Evolutionary conservation across 129 eudicot genomes (phyloP), one percentile per base, ranked within the genome.

Genomic region (Escallonia rubra): DNA sequence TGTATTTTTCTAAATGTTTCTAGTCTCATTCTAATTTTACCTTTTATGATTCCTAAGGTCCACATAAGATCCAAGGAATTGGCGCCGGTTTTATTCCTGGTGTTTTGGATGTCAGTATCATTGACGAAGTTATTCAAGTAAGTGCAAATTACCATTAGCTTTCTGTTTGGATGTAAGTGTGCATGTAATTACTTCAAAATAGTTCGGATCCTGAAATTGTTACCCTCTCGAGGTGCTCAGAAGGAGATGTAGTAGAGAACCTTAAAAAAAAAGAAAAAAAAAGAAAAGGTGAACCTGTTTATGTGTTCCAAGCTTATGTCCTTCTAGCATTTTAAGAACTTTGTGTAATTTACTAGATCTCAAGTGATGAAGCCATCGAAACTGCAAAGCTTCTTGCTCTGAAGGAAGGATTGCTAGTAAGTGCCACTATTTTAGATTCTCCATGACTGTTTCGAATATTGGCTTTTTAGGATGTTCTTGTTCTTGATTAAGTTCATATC

Each of bases 31-130:
- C 52, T 48, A 60, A 41, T 44, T 46, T 67, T 61, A 49, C 56
- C 43, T 74, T 70, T 72, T 68, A 16, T 70, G 23, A 59, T 74
- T 47, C 79, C 55, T 51, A 46, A 89, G 97, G 97, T 66, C 97
- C 97, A 14, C 97, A 91, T 73, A 87, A 87, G 85, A 91, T 91
- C 59, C 97, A 91, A 81, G 97, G 97, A 34, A 79, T 91, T 70
- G 97, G 97, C 60, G 97, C 98, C 75, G 97, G 97, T 56, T 87
- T 91, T 68, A 76, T 91, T 74, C 96, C 97, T 64, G 93, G 90
- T 72, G 90, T 85, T 60, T 75, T 91, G 76, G 92, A 91, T 2
- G 84, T 80, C 5, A 65, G 77, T 59, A 65, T 91, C 10, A 75
- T 91, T 49, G 92, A 91, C 85, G 97, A 91, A 87, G 97, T 90